Evolutionary conservation across 768 basidiomycete species (phyloP), one percentile per base, ranked within the genome.

Genomic region (Pisolithus sp.): DNA sequence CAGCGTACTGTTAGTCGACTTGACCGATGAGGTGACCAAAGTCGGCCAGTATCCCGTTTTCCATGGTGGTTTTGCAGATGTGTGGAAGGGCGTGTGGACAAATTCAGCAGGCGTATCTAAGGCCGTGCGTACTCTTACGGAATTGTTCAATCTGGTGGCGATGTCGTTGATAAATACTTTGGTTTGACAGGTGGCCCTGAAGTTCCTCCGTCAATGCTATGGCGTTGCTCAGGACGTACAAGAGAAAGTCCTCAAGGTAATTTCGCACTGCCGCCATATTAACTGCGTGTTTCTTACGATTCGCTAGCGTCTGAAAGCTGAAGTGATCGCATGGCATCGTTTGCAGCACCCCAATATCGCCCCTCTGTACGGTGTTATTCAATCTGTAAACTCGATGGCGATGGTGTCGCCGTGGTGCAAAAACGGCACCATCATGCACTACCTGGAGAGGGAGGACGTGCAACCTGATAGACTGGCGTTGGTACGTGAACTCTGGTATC

Each of bases 381-480:
- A 79, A 56, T 71, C 72, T 5, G 65, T 69, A 26, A 70, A 73
- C 31, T 76, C 77, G 44, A 71, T 84, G 24, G 82, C 76, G 17
- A 82, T 84, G 79, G 80, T 84, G 0, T 83, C 82, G 5, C 76
- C 77, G 4, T 85, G 81, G 80, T 82, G 80, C 59, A 71, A 73
- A 34, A 81, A 83, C 47, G 81, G 82, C 8, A 79, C 76, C 7
- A 68, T 83, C 49, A 71, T 68, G 49, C 64, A 73, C 21, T 83
- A 81, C 59, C 63, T 82, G 53, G 71, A 70, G 51, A 63, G 60
- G 45, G 57, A 66, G 15, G 72, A 76, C 49, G 68, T 72, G 0
- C 60, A 57, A 4, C 73, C 60, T 6, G 73, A 81, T 53, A 67
- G 76, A 48, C 58, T 82, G 30, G 68, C 67, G 43, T 59, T 84